These are phyloP conservation scores for Fusarium circinatum DNA, from an alignment of 2,329 filamentous ascomycete species.

Conservation along the genomic window DNA sequence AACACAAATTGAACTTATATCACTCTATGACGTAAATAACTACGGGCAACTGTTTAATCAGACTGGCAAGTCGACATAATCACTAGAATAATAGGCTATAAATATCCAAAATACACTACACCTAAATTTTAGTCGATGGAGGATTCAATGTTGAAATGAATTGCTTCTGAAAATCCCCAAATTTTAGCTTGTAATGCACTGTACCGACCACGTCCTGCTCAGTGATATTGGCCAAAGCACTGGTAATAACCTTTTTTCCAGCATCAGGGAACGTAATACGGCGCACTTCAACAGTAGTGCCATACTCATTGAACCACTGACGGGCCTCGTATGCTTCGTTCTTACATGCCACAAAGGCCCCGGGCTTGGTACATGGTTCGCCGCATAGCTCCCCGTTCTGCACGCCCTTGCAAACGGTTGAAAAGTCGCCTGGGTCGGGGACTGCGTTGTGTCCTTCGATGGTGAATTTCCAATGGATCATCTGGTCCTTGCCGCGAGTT, in stretches of 20 bases:
- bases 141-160: not conserved
- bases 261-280: not conserved
- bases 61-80: fast-evolving
- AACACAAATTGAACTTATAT: not conserved
- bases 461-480: not conserved
- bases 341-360: not conserved
- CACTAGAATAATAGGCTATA: fast-evolving
- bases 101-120: fast-evolving
- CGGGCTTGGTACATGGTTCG: not conserved
- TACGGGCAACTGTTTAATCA: not conserved
- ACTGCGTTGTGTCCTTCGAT: not conserved
- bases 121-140: not conserved
- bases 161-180: not conserved
- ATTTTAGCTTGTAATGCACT: not conserved
- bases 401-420: not conserved
- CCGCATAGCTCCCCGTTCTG: not conserved
- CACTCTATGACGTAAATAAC: not conserved
- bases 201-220: not conserved
- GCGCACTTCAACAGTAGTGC: not conserved
- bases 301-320: not conserved
- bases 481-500: not conserved
- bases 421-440: not conserved
- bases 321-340: not conserved
- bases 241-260: not conserved
- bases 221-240: not conserved